A percentile compares a stretch with the other conserved stretches of the same genome.
Conservation (phyloP, 176 grass and related monocot genomes). For the Themeda triandra region DNA sequence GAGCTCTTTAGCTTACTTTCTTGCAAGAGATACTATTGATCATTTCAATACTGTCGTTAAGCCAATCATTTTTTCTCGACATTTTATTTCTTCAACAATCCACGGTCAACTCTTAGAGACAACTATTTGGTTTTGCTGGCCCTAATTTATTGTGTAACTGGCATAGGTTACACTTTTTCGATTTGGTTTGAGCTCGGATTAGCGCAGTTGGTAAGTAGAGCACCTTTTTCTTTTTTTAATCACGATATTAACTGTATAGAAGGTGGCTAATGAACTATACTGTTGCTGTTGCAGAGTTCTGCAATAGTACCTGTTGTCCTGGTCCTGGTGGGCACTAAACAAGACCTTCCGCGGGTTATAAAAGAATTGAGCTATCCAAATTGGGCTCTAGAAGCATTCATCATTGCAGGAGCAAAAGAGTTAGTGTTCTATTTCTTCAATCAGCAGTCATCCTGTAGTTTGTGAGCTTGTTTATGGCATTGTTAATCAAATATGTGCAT, state of each 20-base stretch:
- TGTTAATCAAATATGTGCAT: constrained; percentile 4
- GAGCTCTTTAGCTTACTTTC: constrained; percentile 73
- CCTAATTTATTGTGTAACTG: constrained; percentile 80
- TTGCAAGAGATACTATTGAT: constrained; percentile 78
- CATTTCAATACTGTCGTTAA: constrained; percentile 70
- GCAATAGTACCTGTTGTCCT: constrained; percentile 72
- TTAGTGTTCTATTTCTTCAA: constrained; percentile 26
- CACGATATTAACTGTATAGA: not conserved
- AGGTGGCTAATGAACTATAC: constrained; percentile 27
- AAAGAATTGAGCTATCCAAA: constrained; percentile 57
- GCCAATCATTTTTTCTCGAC: constrained; percentile 64
- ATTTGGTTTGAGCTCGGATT: constrained; percentile 79
- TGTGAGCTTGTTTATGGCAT: not conserved
- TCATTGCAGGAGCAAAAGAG: constrained; percentile 59
- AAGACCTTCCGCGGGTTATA: constrained; percentile 30
- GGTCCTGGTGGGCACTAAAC: constrained; percentile 46
- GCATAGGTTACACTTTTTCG: constrained; percentile 68
- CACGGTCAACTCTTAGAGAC: constrained; percentile 51
- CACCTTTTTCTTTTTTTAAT: not conserved
- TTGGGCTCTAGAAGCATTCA: constrained; percentile 70
- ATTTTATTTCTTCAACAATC: constrained; percentile 78
- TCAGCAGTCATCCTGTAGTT: not conserved
- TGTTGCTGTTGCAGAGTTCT: constrained; percentile 55
- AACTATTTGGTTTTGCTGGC: constrained; percentile 67
- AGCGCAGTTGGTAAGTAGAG: constrained; percentile 60